Conservation (phyloP, 2,329 filamentous ascomycete species). For the Phialophora macrospora region DNA sequence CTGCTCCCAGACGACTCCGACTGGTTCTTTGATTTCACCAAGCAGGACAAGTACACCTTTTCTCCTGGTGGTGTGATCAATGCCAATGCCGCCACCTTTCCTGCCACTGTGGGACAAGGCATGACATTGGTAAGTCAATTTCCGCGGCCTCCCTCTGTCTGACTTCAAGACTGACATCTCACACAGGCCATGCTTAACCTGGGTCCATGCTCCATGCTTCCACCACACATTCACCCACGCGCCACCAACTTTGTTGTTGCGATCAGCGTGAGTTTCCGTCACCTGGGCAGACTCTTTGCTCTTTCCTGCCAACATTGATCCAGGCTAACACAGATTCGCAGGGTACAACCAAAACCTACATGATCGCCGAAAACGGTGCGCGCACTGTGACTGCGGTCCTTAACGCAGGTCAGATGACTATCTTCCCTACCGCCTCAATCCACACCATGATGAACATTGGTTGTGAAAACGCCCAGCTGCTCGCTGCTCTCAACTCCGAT, state of each 20-base stretch:
- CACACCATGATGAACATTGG: conserved; percentile 52
- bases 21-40: conserved; percentile 58
- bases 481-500: conserved; percentile 56
- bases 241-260: conserved; percentile 58
- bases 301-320: neutral
- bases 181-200: conserved; percentile 49
- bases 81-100: conserved; percentile 59
- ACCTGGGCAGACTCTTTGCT: neutral
- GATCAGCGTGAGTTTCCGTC: conserved; percentile 38
- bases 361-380: conserved; percentile 59
- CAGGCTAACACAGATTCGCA: neutral
- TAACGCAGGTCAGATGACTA: conserved; percentile 54
- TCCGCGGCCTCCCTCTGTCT: neutral
- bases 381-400: conserved; percentile 50
- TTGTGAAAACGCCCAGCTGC: conserved; percentile 57
- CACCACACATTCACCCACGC: conserved; percentile 55
- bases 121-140: conserved; percentile 48
- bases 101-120: conserved; percentile 53
- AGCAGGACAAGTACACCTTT: conserved; percentile 50
- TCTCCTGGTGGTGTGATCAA: conserved; percentile 57
- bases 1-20: conserved; percentile 50
- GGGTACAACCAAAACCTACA: conserved; percentile 58
- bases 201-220: conserved; percentile 59
- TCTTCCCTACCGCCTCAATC: conserved; percentile 56
- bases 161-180: conserved; percentile 5